These are phyloP conservation scores for Sporothrix euskadiensis DNA, from an alignment of 2,329 filamentous ascomycete genomes.

Conservation along the genomic window DNA sequence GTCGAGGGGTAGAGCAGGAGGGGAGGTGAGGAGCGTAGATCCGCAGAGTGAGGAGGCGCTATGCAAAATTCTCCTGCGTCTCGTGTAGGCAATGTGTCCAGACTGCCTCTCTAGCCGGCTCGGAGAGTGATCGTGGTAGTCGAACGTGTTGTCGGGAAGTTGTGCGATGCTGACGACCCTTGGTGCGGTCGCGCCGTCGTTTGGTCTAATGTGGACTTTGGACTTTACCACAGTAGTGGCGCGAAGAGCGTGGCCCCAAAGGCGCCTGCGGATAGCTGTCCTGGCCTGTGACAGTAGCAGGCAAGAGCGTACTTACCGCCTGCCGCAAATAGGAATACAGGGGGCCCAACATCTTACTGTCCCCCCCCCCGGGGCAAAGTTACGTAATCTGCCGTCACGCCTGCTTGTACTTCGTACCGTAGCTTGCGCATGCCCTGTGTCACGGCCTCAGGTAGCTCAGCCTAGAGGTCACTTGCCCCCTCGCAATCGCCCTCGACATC, in stretches of 20 bases:
- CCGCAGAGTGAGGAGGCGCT: background rate
- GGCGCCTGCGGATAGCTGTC: background rate
- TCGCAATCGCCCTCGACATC: background rate
- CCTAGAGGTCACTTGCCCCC: conserved; percentile 26
- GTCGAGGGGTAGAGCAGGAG: background rate
- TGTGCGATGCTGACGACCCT: background rate
- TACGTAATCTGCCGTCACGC: conserved; percentile 26
- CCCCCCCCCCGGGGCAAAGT: background rate
- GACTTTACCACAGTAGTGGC: background rate
- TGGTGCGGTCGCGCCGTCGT: background rate
- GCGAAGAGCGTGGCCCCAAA: background rate
- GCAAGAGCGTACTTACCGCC: conserved; percentile 26
- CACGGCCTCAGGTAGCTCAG: background rate
- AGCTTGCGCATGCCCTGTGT: background rate
- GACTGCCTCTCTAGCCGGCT: background rate
- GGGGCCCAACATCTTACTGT: conserved; percentile 25
- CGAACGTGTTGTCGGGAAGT: background rate
- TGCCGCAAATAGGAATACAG: conserved; percentile 19
- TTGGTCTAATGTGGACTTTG: background rate
- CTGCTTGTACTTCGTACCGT: too few relatives aligned
- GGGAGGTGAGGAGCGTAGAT: background rate
- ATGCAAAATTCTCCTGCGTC: background rate
- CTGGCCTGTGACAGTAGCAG: background rate
- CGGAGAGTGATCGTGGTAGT: background rate
- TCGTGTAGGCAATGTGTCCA: background rate